Base-by-base conservation (phyloP, 371 early-diverging fungal genomes). In the Syncephalis plumigaleata region DNA sequence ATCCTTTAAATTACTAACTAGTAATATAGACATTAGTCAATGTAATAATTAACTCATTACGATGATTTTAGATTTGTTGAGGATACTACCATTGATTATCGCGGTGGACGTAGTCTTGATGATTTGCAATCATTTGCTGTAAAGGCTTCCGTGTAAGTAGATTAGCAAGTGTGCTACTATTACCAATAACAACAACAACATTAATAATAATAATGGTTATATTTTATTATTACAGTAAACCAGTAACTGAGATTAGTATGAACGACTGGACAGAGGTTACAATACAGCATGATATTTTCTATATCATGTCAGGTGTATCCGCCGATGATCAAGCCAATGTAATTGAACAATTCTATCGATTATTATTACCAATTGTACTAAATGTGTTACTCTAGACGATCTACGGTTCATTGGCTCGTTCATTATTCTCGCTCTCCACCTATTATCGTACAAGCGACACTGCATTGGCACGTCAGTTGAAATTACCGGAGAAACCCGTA, bases 41-140 rank as follows among this genome's bases (percentile, higher is more conserved):
- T 44, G 46, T 26, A 16, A 43, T 3, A 47, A 40, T 9, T 42
- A 15, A 22, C 15, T n/a, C 40, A 38, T n/a, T 7, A 31, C 4
- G 4, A 11, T 11, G 11, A 31, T 15, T 11, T 42, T 39, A 62
- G 53, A 22, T 56, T 55, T 42, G 47, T 68, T 46, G 67, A 67
- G 51, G 70, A 65, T 27, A 55, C 64, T 39, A 53, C 54, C 0
- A 53, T 45, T 9, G 68, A 69, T 17, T 80, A 66, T 55, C 59
- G 52, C 36, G 70, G 71, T n/a, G 61, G 70, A 44, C 68, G 79
- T 40, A 64, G 66, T 5, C 54, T 79, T 17, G 60, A 62, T 21
- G 63, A 61, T 13, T 47, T 83, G 46, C 49, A 54, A 3, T 51
- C 50, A 2, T 82, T 73, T 59, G 75, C 73, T 9, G 44, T 61